Evolutionary conservation across 1,284 basidiomycete species (phyloP).

Genomic region (Leucoagaricus sp.): DNA sequence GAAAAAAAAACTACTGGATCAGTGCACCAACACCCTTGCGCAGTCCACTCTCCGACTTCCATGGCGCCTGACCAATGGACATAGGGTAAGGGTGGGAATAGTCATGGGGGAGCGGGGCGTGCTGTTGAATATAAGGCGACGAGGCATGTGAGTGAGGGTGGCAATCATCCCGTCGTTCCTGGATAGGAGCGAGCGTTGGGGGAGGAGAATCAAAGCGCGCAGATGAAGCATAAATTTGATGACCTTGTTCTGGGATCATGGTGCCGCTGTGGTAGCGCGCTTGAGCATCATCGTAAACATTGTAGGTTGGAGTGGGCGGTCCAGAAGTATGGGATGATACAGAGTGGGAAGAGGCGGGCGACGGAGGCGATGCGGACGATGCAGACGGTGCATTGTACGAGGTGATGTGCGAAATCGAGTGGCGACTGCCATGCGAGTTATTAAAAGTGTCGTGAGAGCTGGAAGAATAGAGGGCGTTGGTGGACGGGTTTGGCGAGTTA

Average conservation of each 20-base stretch:
- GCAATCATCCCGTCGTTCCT: conserved; percentile 38
- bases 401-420: conserved; percentile 50
- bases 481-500: conserved; percentile 23
- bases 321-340: conserved; percentile 53
- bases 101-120: conserved; percentile 34
- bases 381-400: conserved; percentile 3
- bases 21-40: conserved; percentile 38
- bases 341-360: conserved; percentile 30
- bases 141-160: conserved; percentile 22
- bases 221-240: conserved; percentile 1
- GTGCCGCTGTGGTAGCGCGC: conserved; percentile 28
- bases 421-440: conserved; percentile 31
- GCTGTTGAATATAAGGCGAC: conserved; percentile 42
- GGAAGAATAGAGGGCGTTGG: conserved; percentile 35
- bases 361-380: conserved; percentile 8
- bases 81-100: conserved; percentile 37
- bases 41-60: conserved; percentile 40
- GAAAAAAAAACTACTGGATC: conserved; percentile 19
- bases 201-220: conserved; percentile 50
- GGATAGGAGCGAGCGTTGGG: conserved; percentile 56
- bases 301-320: conserved; percentile 49
- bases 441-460: conserved; percentile 28
- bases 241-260: conserved; percentile 22
- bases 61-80: conserved; percentile 34
- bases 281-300: conserved; percentile 45